Conservation (phyloP, 495 filamentous ascomycete genomes). For the Friedmanniomyces endolithicus region DNA sequence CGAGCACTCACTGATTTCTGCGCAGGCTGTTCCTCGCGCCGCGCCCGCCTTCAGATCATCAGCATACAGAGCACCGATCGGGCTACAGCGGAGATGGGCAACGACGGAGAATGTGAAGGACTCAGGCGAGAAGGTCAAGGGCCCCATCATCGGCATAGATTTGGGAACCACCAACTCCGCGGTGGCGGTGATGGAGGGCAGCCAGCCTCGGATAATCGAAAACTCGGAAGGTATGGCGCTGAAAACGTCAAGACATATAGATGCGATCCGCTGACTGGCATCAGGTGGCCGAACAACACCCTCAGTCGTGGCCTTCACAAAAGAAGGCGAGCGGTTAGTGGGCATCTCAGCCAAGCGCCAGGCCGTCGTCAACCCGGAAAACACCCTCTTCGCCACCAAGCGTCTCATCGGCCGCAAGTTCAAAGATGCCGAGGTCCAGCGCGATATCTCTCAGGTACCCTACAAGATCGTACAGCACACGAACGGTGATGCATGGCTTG, state of each 20-base stretch:
- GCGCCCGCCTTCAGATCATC: constrained; percentile 44
- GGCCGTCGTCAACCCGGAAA: constrained; percentile 97
- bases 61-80: constrained; percentile 41
- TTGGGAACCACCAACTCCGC: constrained; percentile 98
- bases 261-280: neutral
- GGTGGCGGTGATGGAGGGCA: constrained; percentile 95
- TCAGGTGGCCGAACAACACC: constrained; percentile 89
- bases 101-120: constrained; percentile 36
- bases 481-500: constrained; percentile 97
- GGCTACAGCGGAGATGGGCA: constrained; percentile 61
- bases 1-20: constrained; percentile 19
- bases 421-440: constrained; percentile 89
- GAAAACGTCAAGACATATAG: neutral
- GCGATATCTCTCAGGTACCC: constrained; percentile 94
- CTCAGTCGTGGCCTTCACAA: constrained; percentile 91
- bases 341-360: constrained; percentile 98
- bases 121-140: constrained; percentile 74
- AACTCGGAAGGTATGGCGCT: constrained; percentile 70
- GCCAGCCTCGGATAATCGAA: constrained; percentile 88
- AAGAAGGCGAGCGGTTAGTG: constrained; percentile 93
- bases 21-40: constrained; percentile 53
- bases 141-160: constrained; percentile 96
- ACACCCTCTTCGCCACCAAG: constrained; percentile 98
- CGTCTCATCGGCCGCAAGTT: constrained; percentile 98
- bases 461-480: constrained; percentile 99